Evolutionary conservation across 2,329 filamentous ascomycete genomes (phyloP).

Genomic region (Raffaelea albimanens): DNA sequence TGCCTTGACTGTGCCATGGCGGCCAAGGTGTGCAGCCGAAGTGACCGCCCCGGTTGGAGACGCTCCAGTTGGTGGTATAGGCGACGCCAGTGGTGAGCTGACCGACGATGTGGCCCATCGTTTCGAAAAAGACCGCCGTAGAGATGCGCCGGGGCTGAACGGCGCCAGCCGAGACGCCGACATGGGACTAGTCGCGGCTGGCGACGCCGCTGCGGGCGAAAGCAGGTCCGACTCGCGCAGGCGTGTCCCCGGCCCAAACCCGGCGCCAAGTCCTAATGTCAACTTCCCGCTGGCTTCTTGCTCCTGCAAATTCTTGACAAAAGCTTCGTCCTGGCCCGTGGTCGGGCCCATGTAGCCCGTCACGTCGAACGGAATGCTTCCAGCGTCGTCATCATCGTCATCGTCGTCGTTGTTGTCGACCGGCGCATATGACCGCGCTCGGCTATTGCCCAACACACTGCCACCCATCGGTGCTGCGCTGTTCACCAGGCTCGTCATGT

Average conservation of each 20-base stretch:
- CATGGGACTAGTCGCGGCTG: background rate
- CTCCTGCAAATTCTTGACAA: conserved; percentile 34
- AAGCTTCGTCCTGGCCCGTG: conserved; percentile 32
- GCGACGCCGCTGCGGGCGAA: conserved; percentile 18
- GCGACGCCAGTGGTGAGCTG: conserved; percentile 2
- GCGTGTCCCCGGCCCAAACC: conserved; percentile 36
- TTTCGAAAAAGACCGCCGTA: conserved; percentile 11
- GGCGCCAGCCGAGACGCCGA: conserved; percentile 1
- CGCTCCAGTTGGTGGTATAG: too few relatives aligned
- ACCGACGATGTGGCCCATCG: conserved; percentile 1
- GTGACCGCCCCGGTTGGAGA: conserved; percentile 8
- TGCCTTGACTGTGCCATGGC: conserved; percentile 32
- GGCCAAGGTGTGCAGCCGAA: conserved; percentile 1
- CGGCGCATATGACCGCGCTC: conserved; percentile 17
- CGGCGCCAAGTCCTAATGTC: conserved; percentile 49
- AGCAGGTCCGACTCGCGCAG: conserved; percentile 43
- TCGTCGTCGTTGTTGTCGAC: conserved; percentile 23
- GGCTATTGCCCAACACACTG: background rate
- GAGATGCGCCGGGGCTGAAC: conserved; percentile 1
- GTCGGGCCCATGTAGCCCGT: conserved; percentile 36
- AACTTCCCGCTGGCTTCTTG: conserved; percentile 46
- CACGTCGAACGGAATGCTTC: conserved; percentile 32
- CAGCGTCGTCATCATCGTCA: conserved; percentile 11
- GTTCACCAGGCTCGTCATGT: conserved; percentile 28
- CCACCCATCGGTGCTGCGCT: conserved; percentile 29